Evolutionary conservation across 2,329 filamentous ascomycete genomes (phyloP).

Genomic region (Ophiobolus disseminans): DNA sequence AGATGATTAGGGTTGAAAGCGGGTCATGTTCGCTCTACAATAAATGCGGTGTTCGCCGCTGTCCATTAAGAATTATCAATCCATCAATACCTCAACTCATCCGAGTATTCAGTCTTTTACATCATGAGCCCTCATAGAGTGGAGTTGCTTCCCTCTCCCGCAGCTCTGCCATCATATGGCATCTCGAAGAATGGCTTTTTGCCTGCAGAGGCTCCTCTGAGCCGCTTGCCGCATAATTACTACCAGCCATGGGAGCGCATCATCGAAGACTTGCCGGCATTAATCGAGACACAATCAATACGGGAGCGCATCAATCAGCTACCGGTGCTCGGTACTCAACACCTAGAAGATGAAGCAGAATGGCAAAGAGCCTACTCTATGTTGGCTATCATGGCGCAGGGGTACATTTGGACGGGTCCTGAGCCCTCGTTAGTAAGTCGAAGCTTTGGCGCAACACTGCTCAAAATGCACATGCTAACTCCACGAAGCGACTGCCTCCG

Average conservation of each 20-base stretch:
- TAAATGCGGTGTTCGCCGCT: slow-evolving; percentile 29
- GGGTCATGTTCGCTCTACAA: slow-evolving; percentile 4
- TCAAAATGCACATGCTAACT: not conserved
- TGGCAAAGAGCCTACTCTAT: slow-evolving; percentile 82
- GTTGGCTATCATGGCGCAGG: slow-evolving; percentile 75
- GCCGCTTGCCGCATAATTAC: slow-evolving; percentile 77
- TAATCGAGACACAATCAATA: slow-evolving; percentile 77
- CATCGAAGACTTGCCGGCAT: slow-evolving; percentile 74
- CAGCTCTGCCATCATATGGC: slow-evolving; percentile 72
- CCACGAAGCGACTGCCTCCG: slow-evolving; percentile 35
- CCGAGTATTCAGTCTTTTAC: slow-evolving; percentile 5
- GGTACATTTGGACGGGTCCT: slow-evolving; percentile 80
- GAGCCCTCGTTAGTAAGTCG: slow-evolving; percentile 68
- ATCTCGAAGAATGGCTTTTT: slow-evolving; percentile 82
- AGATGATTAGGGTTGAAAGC: not conserved
- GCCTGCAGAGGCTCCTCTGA: slow-evolving; percentile 74
- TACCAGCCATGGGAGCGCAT: slow-evolving; percentile 89
- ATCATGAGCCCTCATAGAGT: slow-evolving; percentile 40
- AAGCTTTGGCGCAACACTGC: not conserved
- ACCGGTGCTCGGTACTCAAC: slow-evolving; percentile 74
- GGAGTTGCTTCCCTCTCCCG: slow-evolving; percentile 28
- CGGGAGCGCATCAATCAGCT: slow-evolving; percentile 74
- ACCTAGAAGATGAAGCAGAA: slow-evolving; percentile 78
- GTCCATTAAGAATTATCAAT: slow-evolving; percentile 10
- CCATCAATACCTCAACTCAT: not conserved